Evolutionary conservation across 163 green algal species (phyloP).

Genomic region (Coccomyxa subellipsoidea): DNA sequence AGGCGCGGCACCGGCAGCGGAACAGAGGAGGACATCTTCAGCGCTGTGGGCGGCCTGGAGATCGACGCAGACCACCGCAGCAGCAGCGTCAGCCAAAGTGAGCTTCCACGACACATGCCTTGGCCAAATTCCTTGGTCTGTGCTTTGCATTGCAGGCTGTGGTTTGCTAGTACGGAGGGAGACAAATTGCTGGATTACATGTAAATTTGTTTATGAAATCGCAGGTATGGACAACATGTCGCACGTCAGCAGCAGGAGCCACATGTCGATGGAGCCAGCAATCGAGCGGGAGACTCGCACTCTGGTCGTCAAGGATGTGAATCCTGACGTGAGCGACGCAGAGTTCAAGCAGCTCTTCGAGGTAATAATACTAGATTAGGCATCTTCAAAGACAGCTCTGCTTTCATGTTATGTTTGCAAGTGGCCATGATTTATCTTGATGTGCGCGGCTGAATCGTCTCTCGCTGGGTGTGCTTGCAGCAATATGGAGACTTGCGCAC

Average conservation of each 20-base stretch:
- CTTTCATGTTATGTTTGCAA: neutral
- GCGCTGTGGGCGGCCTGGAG: constrained; percentile 5
- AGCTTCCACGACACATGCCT: too few relatives aligned
- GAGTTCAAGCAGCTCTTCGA: neutral
- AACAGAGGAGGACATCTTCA: constrained; percentile 11
- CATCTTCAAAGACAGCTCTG: too few relatives aligned
- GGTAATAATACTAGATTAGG: neutral
- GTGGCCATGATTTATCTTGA: too few relatives aligned
- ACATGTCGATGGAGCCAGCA: neutral
- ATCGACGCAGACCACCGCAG: neutral
- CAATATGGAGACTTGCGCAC: neutral
- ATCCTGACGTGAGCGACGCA: neutral
- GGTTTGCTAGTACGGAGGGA: too few relatives aligned
- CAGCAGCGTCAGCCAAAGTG: neutral
- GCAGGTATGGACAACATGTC: neutral
- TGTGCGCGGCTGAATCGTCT: too few relatives aligned
- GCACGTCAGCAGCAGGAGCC: neutral
- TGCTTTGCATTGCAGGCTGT: too few relatives aligned
- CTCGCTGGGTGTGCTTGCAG: neutral
- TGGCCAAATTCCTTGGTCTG: too few relatives aligned
- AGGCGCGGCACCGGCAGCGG: constrained; percentile 1
- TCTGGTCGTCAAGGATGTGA: neutral
- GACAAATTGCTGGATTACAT: too few relatives aligned
- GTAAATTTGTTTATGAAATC: neutral
- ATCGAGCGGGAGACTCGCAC: neutral